phyloP scores from a whole-genome alignment of 164 flowering plant species.

The Vitis riparia region DNA sequence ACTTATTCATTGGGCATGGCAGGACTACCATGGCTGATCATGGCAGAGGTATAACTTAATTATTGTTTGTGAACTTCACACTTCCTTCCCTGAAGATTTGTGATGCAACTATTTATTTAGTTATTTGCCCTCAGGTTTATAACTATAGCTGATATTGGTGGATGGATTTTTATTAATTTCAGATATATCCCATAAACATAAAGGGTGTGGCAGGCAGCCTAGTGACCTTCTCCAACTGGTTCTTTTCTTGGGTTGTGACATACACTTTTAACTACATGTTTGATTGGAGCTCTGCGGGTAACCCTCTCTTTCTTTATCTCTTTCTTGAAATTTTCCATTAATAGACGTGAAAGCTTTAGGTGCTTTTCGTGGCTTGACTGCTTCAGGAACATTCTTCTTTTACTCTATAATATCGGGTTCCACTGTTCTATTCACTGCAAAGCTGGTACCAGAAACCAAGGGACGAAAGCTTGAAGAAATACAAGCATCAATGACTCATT shows the following conservation, averaged over 20 bases:
- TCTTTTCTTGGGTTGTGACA: constrained; percentile 23
- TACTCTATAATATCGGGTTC: background rate
- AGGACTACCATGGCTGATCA: constrained; percentile 6
- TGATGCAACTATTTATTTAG: too few relatives aligned
- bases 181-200: constrained; percentile 37
- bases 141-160: too few relatives aligned
- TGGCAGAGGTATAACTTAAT: constrained; percentile 12
- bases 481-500: background rate
- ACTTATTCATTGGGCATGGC: constrained; percentile 9
- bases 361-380: too few relatives aligned
- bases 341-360: too few relatives aligned
- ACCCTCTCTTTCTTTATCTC: background rate
- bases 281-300: constrained; percentile 3
- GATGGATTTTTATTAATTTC: background rate
- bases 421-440: background rate
- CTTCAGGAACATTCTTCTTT: constrained; percentile 4
- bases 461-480: constrained; percentile 6
- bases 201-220: constrained; percentile 39
- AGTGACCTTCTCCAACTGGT: constrained; percentile 26
- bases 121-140: too few relatives aligned
- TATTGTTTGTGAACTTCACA: background rate
- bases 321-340: too few relatives aligned
- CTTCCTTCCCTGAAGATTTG: too few relatives aligned
- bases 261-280: constrained; percentile 3
- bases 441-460: constrained; percentile 9